These are phyloP conservation scores for Discostella pseudostelligera DNA, from an alignment of 108 stramenopile species.

Conservation along the genomic window DNA sequence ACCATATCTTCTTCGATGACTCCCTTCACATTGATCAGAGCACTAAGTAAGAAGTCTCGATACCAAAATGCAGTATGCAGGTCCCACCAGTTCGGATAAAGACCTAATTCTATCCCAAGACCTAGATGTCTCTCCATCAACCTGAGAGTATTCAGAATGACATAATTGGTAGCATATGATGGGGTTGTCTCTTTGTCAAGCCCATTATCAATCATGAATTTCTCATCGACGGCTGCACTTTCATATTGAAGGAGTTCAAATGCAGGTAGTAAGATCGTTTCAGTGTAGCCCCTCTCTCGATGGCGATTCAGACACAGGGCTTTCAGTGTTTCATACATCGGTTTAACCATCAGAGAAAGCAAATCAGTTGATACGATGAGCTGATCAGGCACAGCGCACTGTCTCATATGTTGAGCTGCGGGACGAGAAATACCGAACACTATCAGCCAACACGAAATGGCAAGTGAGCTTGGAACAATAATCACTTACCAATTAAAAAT, in stretches of 20 bases:
- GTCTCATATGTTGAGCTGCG: conserved; percentile 53
- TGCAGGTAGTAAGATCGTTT: conserved; percentile 63
- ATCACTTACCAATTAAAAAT: conserved; percentile 46
- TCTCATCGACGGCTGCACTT: conserved; percentile 53
- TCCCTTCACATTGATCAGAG: conserved; percentile 51
- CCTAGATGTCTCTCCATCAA: conserved; percentile 74
- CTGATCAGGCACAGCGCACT: conserved; percentile 49
- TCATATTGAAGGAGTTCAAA: conserved; percentile 67
- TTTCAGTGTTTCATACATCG: conserved; percentile 81
- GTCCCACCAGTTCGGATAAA: conserved; percentile 64
- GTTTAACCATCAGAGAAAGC: conserved; percentile 66
- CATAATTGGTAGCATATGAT: conserved; percentile 66
- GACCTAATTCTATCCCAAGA: conserved; percentile 60
- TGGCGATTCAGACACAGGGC: conserved; percentile 64
- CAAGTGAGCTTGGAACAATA: background rate
- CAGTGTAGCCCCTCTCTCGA: conserved; percentile 72
- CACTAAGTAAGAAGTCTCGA: conserved; percentile 72
- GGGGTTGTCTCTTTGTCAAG: conserved; percentile 33
- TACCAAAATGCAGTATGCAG: conserved; percentile 74
- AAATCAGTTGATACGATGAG: conserved; percentile 46
- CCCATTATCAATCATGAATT: conserved; percentile 40
- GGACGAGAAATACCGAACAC: background rate
- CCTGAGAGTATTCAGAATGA: conserved; percentile 44
- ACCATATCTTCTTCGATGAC: conserved; percentile 41
- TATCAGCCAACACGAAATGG: conserved; percentile 3